These are phyloP conservation scores for Daldinia eschscholtzii DNA, from an alignment of 2,329 filamentous ascomycete species.

Conservation along the genomic window DNA sequence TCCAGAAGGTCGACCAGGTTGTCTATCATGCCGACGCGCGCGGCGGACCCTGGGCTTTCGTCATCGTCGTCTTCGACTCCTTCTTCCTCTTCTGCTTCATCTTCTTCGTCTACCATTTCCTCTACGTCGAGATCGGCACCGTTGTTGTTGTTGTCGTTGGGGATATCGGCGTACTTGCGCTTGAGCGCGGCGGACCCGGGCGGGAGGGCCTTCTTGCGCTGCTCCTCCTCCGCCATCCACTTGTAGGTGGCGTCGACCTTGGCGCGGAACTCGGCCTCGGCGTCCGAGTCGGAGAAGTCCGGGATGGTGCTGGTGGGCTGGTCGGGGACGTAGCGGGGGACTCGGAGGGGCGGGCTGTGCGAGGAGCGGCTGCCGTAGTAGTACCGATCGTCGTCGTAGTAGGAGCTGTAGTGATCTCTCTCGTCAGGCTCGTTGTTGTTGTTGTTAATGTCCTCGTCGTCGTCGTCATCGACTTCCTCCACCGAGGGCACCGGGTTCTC, in stretches of 20 bases:
- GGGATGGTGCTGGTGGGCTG: neutral
- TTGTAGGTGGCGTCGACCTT: neutral
- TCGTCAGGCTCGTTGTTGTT: neutral
- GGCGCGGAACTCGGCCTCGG: constrained; percentile 4
- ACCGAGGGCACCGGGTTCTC: neutral
- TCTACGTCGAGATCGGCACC: neutral
- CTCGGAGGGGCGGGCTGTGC: neutral
- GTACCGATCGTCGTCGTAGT: neutral
- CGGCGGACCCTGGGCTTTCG: neutral
- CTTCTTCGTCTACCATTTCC: neutral
- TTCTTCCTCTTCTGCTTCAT: neutral
- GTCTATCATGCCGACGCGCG: neutral
- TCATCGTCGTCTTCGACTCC: neutral
- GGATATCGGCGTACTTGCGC: neutral
- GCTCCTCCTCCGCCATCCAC: neutral
- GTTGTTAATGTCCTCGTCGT: too few species aligned
- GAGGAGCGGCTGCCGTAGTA: neutral
- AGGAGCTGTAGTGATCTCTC: neutral
- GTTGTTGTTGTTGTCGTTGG: neutral
- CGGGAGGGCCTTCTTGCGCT: neutral
- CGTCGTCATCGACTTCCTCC: neutral
- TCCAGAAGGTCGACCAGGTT: constrained; percentile 1
- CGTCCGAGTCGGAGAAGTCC: neutral
- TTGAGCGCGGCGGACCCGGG: neutral
- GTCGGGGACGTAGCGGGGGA: neutral